A percentile compares a stretch with the other conserved stretches of the same genome.
Conservation (phyloP, 352 stramenopile species). For the Phytopythium litorale region DNA sequence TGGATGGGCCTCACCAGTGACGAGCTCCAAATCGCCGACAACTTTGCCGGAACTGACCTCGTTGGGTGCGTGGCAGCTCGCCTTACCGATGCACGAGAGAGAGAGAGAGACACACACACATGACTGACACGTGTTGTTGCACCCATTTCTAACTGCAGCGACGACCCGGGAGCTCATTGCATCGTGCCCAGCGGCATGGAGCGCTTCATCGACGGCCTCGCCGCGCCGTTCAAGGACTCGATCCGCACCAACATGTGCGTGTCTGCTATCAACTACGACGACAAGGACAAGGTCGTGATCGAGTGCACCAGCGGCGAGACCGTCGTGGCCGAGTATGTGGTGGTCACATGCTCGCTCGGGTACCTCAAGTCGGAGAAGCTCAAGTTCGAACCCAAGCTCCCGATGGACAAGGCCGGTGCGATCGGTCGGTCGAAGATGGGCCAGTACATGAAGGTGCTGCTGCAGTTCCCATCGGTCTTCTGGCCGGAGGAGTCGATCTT, state of each 20-base stretch:
- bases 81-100: too few species aligned
- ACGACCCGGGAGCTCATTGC: slow-evolving; percentile 45
- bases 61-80: slow-evolving; percentile 11
- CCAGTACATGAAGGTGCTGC: slow-evolving; percentile 75
- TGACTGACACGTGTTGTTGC: background rate
- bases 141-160: slow-evolving; percentile 13
- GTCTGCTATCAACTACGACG: slow-evolving; percentile 25
- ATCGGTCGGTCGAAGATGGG: slow-evolving; percentile 55
- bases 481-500: slow-evolving; percentile 48
- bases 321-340: slow-evolving; percentile 33
- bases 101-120: background rate
- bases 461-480: slow-evolving; percentile 62
- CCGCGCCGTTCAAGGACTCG: slow-evolving; percentile 19
- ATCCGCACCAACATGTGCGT: slow-evolving; percentile 29
- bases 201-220: slow-evolving; percentile 37
- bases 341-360: slow-evolving; percentile 58
- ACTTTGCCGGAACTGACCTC: slow-evolving; percentile 49
- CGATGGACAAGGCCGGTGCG: slow-evolving; percentile 30
- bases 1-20: slow-evolving; percentile 53
- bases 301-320: slow-evolving; percentile 17
- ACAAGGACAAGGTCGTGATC: slow-evolving; percentile 24
- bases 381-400: slow-evolving; percentile 45
- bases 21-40: slow-evolving; percentile 42
- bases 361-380: slow-evolving; percentile 41
- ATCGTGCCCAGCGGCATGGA: slow-evolving; percentile 51